Percentiles rank a stretch among this genome's conserved stretches.
Conservation (phyloP, 1,139 yeast genomes). For the Lodderomyces pseudojiufengensis region DNA sequence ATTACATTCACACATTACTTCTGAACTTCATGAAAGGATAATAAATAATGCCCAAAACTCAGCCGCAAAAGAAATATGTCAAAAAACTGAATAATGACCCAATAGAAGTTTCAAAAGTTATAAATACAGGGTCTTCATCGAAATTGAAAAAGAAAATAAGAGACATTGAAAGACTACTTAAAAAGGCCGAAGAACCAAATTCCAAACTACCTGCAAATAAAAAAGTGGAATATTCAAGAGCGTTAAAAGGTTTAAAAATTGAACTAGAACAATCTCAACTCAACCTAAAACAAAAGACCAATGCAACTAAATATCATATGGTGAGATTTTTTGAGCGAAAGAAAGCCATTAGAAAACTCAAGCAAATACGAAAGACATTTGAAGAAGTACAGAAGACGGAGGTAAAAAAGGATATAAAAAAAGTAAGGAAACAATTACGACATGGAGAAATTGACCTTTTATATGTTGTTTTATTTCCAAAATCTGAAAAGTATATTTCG, state of each 20-base stretch:
- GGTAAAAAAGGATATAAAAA: constrained; percentile 51
- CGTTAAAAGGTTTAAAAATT: constrained; percentile 64
- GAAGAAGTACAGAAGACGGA: constrained; percentile 38
- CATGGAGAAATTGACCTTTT: constrained; percentile 71
- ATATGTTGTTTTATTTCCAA: constrained; percentile 76
- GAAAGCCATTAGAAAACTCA: constrained; percentile 76
- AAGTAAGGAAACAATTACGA: constrained; percentile 47
- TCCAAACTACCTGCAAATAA: constrained; percentile 66
- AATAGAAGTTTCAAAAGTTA: constrained; percentile 26
- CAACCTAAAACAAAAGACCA: constrained; percentile 50
- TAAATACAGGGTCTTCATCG: constrained; percentile 42
- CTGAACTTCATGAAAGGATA: too few relatives aligned
- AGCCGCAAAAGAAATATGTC: not conserved
- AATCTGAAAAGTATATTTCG: constrained; percentile 74
- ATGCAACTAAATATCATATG: constrained; percentile 86
- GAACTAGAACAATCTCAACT: constrained; percentile 59
- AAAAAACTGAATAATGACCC: constrained; percentile 12
- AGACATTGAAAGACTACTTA: constrained; percentile 72
- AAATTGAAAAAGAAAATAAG: constrained; percentile 82
- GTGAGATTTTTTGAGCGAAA: constrained; percentile 87
- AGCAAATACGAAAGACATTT: constrained; percentile 53
- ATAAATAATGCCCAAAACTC: constrained; percentile 13
- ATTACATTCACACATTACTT: too few relatives aligned
- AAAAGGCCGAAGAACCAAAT: constrained; percentile 21
- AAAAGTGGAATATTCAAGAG: constrained; percentile 79